Evolutionary conservation across 257 asterid species (phyloP).

Genomic region (Voacanga thouarsii): DNA sequence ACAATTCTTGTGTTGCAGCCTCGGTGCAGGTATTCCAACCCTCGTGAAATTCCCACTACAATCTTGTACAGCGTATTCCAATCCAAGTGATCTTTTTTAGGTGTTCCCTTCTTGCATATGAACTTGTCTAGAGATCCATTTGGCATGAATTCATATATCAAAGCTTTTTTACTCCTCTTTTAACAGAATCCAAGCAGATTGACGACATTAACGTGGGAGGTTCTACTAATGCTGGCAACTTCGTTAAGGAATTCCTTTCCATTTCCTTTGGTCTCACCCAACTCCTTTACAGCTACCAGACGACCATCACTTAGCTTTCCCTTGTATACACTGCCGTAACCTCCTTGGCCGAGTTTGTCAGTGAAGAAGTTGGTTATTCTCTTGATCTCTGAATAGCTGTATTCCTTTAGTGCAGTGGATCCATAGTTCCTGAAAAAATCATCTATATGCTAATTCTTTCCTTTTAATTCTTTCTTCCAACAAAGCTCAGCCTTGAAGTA

Average conservation of each 20-base stretch:
- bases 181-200: constrained; percentile 3
- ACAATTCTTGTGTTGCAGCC: constrained; percentile 65
- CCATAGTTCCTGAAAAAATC: too few relatives aligned
- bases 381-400: too few relatives aligned
- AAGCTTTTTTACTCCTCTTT: neutral
- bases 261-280: neutral
- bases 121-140: constrained; percentile 34
- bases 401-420: too few relatives aligned
- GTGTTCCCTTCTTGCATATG: constrained; percentile 19
- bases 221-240: constrained; percentile 5
- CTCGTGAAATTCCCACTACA: constrained; percentile 53
- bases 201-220: constrained; percentile 12
- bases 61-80: constrained; percentile 46
- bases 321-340: too few relatives aligned
- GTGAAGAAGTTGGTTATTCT: too few relatives aligned
- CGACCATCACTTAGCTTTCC: too few relatives aligned
- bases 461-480: too few relatives aligned
- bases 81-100: constrained; percentile 33
- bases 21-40: constrained; percentile 61
- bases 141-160: constrained; percentile 31
- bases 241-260: constrained; percentile 5
- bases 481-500: constrained; percentile 12
- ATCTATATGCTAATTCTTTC: too few relatives aligned
- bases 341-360: too few relatives aligned
- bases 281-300: constrained; percentile 27